Evolutionary conservation across 495 filamentous ascomycete species (phyloP).

Genomic region (Lophiotrema nucula): DNA sequence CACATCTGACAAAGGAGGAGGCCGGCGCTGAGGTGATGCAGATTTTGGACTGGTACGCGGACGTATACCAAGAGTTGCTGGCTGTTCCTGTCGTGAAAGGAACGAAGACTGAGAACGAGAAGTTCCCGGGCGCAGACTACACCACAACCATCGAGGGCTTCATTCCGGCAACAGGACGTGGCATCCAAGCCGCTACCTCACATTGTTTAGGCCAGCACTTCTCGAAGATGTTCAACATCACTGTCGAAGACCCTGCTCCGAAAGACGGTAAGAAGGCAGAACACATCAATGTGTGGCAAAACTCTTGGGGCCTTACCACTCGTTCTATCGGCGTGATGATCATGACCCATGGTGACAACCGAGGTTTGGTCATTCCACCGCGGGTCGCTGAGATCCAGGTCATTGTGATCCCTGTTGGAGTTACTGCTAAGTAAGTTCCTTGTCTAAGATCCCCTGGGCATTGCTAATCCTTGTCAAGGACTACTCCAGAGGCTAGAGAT

Average conservation of each 20-base stretch:
- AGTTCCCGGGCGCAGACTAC: conserved; percentile 94
- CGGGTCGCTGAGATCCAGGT: conserved; percentile 82
- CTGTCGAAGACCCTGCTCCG: conserved; percentile 81
- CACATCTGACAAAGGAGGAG: conserved; percentile 74
- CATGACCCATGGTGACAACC: conserved; percentile 94
- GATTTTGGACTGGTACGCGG: conserved; percentile 90
- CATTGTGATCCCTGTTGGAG: conserved; percentile 88
- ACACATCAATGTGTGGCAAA: conserved; percentile 89
- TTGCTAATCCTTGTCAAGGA: conserved; percentile 51
- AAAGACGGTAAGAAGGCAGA: conserved; percentile 64
- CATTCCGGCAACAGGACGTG: conserved; percentile 88
- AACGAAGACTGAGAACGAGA: conserved; percentile 89
- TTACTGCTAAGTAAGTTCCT: conserved; percentile 57
- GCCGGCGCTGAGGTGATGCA: conserved; percentile 82
- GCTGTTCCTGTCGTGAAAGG: conserved; percentile 92
- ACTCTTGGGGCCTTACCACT: conserved; percentile 96
- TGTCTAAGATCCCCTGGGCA: too few relatives aligned
- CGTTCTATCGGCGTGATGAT: conserved; percentile 96
- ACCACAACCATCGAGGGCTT: conserved; percentile 77
- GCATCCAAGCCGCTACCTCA: conserved; percentile 92
- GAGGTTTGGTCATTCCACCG: conserved; percentile 87
- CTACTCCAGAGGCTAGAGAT: conserved; percentile 69
- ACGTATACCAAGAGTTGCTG: conserved; percentile 86
- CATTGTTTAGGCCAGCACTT: conserved; percentile 97
- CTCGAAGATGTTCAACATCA: conserved; percentile 97